A percentile compares a stretch with the other conserved stretches of the same genome.
Evolutionary conservation across 768 basidiomycete species (phyloP).

Genomic region (Collybia nuda): DNA sequence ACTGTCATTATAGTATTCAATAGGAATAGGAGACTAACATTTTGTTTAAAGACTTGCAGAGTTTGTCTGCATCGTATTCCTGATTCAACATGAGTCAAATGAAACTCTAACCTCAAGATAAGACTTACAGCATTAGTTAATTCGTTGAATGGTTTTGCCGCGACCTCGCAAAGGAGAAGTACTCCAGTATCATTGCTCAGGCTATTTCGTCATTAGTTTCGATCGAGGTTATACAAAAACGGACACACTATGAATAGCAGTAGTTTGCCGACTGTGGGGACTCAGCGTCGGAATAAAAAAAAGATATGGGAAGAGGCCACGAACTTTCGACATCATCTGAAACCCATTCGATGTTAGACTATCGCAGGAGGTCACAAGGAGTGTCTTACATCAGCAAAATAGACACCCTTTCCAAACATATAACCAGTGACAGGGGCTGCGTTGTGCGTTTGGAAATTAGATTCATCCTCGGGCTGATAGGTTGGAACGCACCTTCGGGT

Average conservation of each 20-base stretch:
- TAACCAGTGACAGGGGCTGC: constrained; percentile 54
- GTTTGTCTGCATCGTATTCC: constrained; percentile 50
- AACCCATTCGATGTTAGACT: background rate
- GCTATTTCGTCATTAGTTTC: constrained; percentile 23
- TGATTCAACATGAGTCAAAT: constrained; percentile 2
- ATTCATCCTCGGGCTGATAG: background rate
- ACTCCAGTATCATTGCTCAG: constrained; percentile 51
- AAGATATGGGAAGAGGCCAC: constrained; percentile 8
- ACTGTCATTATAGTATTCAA: background rate
- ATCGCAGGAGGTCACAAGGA: background rate
- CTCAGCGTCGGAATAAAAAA: background rate
- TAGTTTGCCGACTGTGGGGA: constrained; percentile 50
- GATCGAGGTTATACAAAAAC: background rate
- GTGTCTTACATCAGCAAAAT: constrained; percentile 56
- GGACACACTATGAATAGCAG: constrained; percentile 47
- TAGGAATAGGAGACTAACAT: constrained; percentile 23
- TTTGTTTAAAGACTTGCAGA: constrained; percentile 40
- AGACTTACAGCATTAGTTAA: constrained; percentile 33
- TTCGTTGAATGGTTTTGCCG: constrained; percentile 55
- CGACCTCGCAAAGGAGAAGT: constrained; percentile 63
- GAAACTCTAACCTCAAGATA: background rate
- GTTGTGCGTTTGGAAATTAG: background rate
- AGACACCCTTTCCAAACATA: constrained; percentile 70
- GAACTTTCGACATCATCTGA: constrained; percentile 65
- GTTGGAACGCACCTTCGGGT: constrained; percentile 46